phyloP scores from a whole-genome alignment of 73 alveolate species.

The Paramecium pentaurelia region DNA sequence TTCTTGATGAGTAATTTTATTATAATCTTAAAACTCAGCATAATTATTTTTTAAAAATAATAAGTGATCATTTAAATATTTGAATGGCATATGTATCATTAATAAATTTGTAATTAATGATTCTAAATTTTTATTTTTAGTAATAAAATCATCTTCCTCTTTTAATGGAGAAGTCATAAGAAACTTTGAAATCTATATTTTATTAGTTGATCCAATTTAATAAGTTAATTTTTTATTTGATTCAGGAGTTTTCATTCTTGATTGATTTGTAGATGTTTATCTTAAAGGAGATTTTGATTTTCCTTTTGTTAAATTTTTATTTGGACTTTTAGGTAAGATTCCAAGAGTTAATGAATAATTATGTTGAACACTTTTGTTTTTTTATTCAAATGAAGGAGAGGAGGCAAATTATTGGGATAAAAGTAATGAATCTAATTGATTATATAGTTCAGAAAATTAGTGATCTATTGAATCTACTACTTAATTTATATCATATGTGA shows the following conservation, averaged over 20 bases:
- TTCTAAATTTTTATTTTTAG: not conserved
- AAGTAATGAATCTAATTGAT: not conserved
- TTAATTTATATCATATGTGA: not conserved
- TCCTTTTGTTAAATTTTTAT: not conserved
- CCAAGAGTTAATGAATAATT: not conserved
- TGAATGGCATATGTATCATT: not conserved
- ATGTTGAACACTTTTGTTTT: not conserved
- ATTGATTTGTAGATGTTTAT: not conserved
- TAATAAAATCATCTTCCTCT: not conserved
- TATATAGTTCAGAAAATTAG: not conserved
- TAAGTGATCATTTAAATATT: not conserved
- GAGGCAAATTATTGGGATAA: not conserved
- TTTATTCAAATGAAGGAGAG: not conserved
- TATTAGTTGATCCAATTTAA: not conserved
- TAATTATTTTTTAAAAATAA: not conserved
- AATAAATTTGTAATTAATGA: not conserved
- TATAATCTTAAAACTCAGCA: not conserved
- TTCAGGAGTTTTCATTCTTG: conserved; percentile 41
- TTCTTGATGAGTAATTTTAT: not conserved
- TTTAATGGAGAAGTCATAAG: not conserved
- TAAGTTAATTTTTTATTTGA: not conserved
- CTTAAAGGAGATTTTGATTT: conserved; percentile 2
- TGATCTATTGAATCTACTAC: not conserved
- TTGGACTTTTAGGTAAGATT: not conserved
- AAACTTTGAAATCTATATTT: not conserved